Evolutionary conservation across 305 asterid genomes (phyloP).

Genomic region (Ilex paraguariensis): DNA sequence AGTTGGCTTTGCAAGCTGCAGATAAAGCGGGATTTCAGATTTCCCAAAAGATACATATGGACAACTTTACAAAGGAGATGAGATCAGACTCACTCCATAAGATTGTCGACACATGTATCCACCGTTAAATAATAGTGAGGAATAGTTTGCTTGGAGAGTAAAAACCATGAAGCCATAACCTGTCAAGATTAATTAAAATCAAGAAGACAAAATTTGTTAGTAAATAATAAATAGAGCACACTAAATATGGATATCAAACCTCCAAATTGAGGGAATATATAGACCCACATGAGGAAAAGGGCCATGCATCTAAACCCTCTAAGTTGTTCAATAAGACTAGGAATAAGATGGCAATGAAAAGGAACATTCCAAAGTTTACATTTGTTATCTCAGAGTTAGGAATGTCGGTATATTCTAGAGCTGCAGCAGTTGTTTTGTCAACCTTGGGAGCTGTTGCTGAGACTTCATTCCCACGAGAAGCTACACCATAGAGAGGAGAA

Average conservation of each 20-base stretch:
- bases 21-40: slow-evolving; percentile 13
- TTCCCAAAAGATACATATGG: slow-evolving; percentile 7
- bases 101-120: slow-evolving; percentile 94
- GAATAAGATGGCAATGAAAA: neutral
- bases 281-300: neutral
- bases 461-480: slow-evolving; percentile 70
- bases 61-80: slow-evolving; percentile 2
- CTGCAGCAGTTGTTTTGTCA: slow-evolving; percentile 35
- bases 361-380: slow-evolving; percentile 33
- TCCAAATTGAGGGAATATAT: too few species aligned
- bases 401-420: slow-evolving; percentile 65
- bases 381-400: slow-evolving; percentile 93
- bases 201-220: neutral
- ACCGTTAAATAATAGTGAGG: slow-evolving; percentile 97
- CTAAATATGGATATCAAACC: neutral
- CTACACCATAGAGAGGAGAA: slow-evolving; percentile 28
- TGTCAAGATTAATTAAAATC: slow-evolving; percentile 22
- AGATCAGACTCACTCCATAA: slow-evolving; percentile 72
- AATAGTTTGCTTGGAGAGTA: slow-evolving; percentile 95
- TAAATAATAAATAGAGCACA: neutral
- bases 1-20: slow-evolving; percentile 77
- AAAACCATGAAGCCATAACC: slow-evolving; percentile 87
- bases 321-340: neutral
- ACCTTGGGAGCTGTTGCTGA: slow-evolving; percentile 55
- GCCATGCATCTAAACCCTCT: neutral